Evolutionary conservation across 1,284 basidiomycete genomes (phyloP).

Genomic region (Tranzscheliella williamsii): DNA sequence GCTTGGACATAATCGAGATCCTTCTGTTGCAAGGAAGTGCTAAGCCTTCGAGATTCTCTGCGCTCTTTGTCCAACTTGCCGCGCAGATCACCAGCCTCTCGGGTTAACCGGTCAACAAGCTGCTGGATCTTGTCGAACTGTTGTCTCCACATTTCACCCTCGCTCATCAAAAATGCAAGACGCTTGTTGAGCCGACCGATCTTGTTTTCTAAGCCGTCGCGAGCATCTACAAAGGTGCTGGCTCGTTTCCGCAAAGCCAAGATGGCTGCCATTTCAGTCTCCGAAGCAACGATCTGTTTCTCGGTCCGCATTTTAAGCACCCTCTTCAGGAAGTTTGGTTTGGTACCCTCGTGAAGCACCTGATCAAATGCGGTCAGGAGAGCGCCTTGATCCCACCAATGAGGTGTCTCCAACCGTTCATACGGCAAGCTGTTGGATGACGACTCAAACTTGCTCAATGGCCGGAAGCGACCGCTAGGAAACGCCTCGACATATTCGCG

Average conservation of each 20-base stretch:
- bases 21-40: conserved; percentile 57
- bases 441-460: conserved; percentile 70
- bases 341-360: conserved; percentile 63
- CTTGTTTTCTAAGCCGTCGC: conserved; percentile 72
- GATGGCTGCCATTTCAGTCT: conserved; percentile 49
- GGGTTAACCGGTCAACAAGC: conserved; percentile 80
- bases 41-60: conserved; percentile 77
- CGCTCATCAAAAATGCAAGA: conserved; percentile 87
- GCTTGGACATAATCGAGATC: conserved; percentile 51
- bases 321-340: conserved; percentile 45
- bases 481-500: conserved; percentile 91
- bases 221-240: conserved; percentile 84
- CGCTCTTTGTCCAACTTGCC: conserved; percentile 85
- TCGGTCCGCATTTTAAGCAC: conserved; percentile 38
- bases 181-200: conserved; percentile 67
- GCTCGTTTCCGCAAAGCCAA: conserved; percentile 69
- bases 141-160: conserved; percentile 83
- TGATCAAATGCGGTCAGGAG: conserved; percentile 86
- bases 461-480: conserved; percentile 72
- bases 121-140: conserved; percentile 88
- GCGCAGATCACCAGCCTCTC: conserved; percentile 76
- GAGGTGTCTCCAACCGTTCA: conserved; percentile 78
- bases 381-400: conserved; percentile 88
- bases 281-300: conserved; percentile 35
- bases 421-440: conserved; percentile 79